Evolutionary conservation across 2,329 filamentous ascomycete species (phyloP), one percentile per base, ranked within the genome.

Genomic region (Chaetomium sp.): DNA sequence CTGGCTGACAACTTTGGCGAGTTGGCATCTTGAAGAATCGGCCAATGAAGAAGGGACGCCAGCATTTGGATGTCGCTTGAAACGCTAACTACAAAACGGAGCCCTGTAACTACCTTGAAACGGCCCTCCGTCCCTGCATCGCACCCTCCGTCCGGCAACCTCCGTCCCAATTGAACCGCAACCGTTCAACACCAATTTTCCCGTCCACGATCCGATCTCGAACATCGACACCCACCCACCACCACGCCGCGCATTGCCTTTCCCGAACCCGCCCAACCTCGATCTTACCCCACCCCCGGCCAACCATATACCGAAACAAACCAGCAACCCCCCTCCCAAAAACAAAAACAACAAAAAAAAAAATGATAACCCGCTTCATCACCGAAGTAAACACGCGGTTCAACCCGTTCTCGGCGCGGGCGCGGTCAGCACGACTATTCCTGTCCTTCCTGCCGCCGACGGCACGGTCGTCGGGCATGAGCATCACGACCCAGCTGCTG

Each of bases 341-440:
- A 33, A 33, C 12, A 54, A 21, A 10, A 55, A 25, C 10, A 31
- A 27, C 27, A n/a, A 9, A 27, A 38, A 33, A 29, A n/a, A 82
- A 76, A 59, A 95, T 95, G 92, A 91, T 95, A 67, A 94, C 91
- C 65, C 88, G 89, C 75, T 95, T 92, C 81, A 86, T 96, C 77
- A 94, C 93, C 76, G 87, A 92, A 76, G 88, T 98, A 73, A 87
- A 85, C 73, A 90, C 92, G 70, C 87, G 87, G 76, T 97, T 98
- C 87, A 97, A 96, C 79, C 94, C 95, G 47, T 98, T 98, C 85
- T 90, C 88, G 31, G 79, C 85, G 27, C 83, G 85, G 75, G 88
- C 92, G 68, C 93, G 92, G 75, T 90, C 93, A 27, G 93, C 92
- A 47, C 89, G 95, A 51, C 84, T 96, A 59, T 95, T 98, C 78